These are phyloP conservation scores for Teunomyces lycoperdinae DNA, from an alignment of 805 yeast species.

Conservation along the genomic window DNA sequence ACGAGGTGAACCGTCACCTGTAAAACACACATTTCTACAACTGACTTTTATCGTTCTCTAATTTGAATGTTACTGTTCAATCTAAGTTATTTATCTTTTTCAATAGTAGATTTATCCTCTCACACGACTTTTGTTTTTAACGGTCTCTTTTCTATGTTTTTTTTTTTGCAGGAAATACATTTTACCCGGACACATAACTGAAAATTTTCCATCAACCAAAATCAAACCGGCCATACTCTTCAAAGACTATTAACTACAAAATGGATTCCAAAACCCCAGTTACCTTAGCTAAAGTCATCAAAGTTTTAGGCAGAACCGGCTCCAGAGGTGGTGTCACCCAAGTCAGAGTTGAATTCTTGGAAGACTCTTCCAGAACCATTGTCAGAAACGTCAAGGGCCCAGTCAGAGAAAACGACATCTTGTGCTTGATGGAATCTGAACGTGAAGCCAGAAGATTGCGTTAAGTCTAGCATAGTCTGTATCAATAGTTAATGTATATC, in stretches of 20 bases:
- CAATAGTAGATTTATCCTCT: neutral
- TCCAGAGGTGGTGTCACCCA: conserved; percentile 99
- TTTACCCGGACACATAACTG: conserved; percentile 1
- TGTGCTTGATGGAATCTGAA: conserved; percentile 99
- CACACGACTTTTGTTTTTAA: neutral
- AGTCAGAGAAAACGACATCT: conserved; percentile 96
- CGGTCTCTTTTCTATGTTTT: neutral
- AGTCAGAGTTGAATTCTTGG: conserved; percentile 96
- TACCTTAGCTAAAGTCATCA: conserved; percentile 98
- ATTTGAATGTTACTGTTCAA: too few relatives aligned
- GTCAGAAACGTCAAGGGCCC: conserved; percentile 98
- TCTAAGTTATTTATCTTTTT: too few relatives aligned
- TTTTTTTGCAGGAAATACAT: neutral
- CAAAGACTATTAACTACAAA: conserved; percentile 2
- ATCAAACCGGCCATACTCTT: neutral
- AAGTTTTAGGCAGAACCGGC: conserved; percentile 99
- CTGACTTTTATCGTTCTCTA: too few relatives aligned
- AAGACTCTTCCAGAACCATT: conserved; percentile 91
- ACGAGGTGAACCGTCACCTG: too few relatives aligned
- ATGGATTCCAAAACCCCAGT: conserved; percentile 80
- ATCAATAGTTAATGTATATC: conserved; percentile 3
- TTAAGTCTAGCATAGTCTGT: conserved; percentile 36
- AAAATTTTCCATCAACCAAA: conserved; percentile 2
- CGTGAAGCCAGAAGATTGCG: conserved; percentile 98
- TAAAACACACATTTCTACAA: neutral